Evolutionary conservation across 163 green algal species (phyloP), one percentile per base, ranked within the genome.

Genomic region (Picocystis sp.): DNA sequence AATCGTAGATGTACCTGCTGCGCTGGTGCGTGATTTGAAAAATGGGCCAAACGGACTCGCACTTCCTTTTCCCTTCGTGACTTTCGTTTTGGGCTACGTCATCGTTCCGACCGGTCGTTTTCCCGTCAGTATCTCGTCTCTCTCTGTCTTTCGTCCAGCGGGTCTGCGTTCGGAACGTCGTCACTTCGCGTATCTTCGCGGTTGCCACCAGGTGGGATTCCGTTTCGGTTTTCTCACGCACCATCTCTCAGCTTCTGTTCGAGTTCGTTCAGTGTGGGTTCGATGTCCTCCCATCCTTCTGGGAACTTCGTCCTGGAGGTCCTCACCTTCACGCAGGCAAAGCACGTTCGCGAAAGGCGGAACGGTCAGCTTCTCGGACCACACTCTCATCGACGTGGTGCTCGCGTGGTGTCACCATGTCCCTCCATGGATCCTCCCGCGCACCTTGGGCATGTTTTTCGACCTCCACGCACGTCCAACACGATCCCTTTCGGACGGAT

Each of bases 11-110:
- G 57, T 56, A 71, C 8, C 62, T 38, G 38, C 61, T 71, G 38
- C 60, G 64, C 29, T 71, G 52, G 23, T 65, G 55, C 8, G 55
- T 35, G 21, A 71, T 68, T 42, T 63, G 60, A 41, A 65, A 66
- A 42, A 71, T 72, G 33, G 52, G 52, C 63, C 63, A 71, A 25
- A 65, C 12, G 10, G 62, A 19, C 45, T 71, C 63, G 47, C 50
- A 67, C 53, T 71, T 71, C 22, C 63, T 57, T 54, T 68, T 71
- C 24, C 63, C 63, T 25, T 72, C 62, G 61, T 71, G 63, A 0
- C 53, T 56, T 22, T 71, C 63, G 42, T 66, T 71, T 53, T 70
- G 60, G 15, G 63, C 63, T 72, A 51, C 38, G 48, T 22, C n/a
- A 23, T 5, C 42, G 6, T 24, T 6, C 1, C 15, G 22, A 53